Evolutionary conservation across 306 rosid genomes (phyloP).

Genomic region (Dalbergia cochinchinensis): DNA sequence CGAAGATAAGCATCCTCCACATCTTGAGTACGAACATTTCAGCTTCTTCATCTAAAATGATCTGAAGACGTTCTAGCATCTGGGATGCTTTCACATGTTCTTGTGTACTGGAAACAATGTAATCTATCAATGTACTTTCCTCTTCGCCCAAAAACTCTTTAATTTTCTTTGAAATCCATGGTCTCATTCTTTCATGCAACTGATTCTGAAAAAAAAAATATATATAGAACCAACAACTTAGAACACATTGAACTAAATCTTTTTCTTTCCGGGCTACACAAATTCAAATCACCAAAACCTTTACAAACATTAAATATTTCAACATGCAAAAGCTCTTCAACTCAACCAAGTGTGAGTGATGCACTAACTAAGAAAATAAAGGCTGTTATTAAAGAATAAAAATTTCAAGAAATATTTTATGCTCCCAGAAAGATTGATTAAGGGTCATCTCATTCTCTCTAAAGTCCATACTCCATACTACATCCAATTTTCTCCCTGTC

Average conservation of each 20-base stretch:
- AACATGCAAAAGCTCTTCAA: slow-evolving; percentile 10
- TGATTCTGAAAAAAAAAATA: slow-evolving; percentile 65
- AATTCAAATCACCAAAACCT: slow-evolving; percentile 15
- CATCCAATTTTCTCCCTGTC: background rate
- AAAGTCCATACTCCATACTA: background rate
- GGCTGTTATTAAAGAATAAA: background rate
- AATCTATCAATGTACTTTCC: slow-evolving; percentile 89
- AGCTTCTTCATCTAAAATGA: slow-evolving; percentile 96
- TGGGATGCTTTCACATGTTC: slow-evolving; percentile 94
- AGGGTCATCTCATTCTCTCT: slow-evolving; percentile 8
- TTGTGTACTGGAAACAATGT: slow-evolving; percentile 92
- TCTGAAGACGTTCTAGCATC: slow-evolving; percentile 94
- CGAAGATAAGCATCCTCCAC: slow-evolving; percentile 99
- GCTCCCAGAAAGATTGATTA: background rate
- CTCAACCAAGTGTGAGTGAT: background rate
- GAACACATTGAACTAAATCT: slow-evolving; percentile 23
- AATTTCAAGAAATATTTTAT: background rate
- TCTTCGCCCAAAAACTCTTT: slow-evolving; percentile 95
- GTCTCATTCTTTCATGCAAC: slow-evolving; percentile 95
- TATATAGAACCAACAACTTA: slow-evolving; percentile 4
- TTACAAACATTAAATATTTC: background rate
- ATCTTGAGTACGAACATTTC: slow-evolving; percentile 99
- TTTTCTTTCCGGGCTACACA: slow-evolving; percentile 24
- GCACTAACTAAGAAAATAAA: background rate
- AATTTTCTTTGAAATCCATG: slow-evolving; percentile 97